Evolutionary conservation across 2,329 filamentous ascomycete species (phyloP).

Genomic region (Didymella exigua): DNA sequence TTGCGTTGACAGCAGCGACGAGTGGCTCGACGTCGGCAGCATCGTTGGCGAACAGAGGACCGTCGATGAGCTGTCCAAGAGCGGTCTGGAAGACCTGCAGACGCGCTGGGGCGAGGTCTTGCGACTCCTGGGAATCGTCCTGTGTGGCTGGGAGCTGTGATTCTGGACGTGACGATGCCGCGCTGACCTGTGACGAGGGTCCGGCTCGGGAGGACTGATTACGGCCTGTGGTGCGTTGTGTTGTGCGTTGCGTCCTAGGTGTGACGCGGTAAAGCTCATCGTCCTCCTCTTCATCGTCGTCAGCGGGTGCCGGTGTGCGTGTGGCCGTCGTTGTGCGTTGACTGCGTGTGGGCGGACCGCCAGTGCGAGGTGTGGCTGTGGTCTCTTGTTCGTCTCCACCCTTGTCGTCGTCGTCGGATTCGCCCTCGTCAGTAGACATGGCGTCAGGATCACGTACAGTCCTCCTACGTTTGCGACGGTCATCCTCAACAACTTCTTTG

Average conservation of each 20-base stretch:
- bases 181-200: constrained; percentile 67
- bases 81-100: constrained; percentile 77
- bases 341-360: constrained; percentile 46
- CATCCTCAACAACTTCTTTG: constrained; percentile 84
- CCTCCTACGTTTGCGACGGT: constrained; percentile 83
- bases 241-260: constrained; percentile 55
- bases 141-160: constrained; percentile 70
- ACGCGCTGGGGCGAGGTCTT: constrained; percentile 65
- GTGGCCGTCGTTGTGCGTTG: constrained; percentile 31
- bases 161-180: constrained; percentile 78
- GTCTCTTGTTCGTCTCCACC: constrained; percentile 56
- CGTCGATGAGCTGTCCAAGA: constrained; percentile 82
- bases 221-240: constrained; percentile 49
- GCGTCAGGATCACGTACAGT: constrained; percentile 66
- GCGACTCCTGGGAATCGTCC: constrained; percentile 45
- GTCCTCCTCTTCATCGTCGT: constrained; percentile 56
- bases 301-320: constrained; percentile 43
- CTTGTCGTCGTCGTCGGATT: constrained; percentile 65
- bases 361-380: constrained; percentile 44
- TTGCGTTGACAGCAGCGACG: constrained; percentile 77
- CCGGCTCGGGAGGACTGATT: constrained; percentile 41
- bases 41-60: constrained; percentile 85
- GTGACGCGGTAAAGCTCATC: constrained; percentile 62
- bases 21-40: constrained; percentile 76
- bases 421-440: constrained; percentile 62